Conservation (phyloP, 495 filamentous ascomycete species). For the Neurospora sp. region DNA sequence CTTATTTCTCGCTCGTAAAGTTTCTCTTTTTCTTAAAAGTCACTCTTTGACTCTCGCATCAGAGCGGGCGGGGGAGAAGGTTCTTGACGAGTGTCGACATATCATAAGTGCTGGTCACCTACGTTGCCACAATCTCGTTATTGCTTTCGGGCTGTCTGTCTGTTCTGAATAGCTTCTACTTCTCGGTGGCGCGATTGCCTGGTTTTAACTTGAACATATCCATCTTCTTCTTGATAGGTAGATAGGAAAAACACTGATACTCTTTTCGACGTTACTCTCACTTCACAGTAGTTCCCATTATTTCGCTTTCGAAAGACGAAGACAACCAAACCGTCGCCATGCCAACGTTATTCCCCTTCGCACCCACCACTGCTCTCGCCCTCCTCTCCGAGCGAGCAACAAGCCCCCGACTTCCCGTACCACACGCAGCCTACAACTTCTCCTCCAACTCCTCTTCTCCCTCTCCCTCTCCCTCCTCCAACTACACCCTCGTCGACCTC, state of each 20-base stretch:
- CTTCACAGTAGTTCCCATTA: background rate
- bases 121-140: background rate
- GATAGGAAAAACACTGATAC: background rate
- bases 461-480: no score
- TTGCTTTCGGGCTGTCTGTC: background rate
- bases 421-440: background rate
- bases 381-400: background rate
- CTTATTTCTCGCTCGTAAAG: background rate
- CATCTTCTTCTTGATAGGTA: background rate
- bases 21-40: background rate
- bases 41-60: background rate
- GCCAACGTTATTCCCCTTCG: background rate
- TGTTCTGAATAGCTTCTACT: background rate
- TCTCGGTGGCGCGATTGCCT: background rate
- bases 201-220: background rate
- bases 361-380: background rate
- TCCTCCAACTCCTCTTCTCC: conserved; percentile 23
- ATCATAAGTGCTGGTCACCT: background rate
- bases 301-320: background rate
- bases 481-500: conserved; percentile 34
- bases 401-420: background rate
- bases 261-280: background rate
- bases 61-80: background rate
- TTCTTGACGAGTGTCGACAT: background rate
- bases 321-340: background rate